Conservation (phyloP, 2,329 filamentous ascomycete species). For the Colletotrichum graminicola region DNA sequence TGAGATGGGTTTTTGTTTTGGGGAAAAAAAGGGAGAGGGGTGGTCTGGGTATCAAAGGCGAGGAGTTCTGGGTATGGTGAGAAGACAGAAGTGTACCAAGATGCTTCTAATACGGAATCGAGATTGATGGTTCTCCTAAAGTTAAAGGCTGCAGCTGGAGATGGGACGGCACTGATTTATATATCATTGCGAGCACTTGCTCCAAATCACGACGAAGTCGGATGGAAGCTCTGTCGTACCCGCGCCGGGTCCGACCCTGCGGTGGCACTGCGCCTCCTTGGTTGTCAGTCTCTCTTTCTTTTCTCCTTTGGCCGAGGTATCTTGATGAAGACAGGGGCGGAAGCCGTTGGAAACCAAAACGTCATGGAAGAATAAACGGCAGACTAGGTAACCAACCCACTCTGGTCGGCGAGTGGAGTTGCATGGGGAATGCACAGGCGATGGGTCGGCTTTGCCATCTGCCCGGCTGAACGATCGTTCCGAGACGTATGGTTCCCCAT, state of each 20-base stretch:
- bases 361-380: conserved; percentile 33
- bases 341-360: conserved; percentile 33
- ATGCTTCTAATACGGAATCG: neutral
- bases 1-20: neutral
- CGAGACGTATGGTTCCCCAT: conserved; percentile 26
- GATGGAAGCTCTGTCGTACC: conserved; percentile 15
- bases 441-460: conserved; percentile 19
- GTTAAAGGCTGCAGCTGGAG: neutral
- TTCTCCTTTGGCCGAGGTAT: neutral
- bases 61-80: neutral
- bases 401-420: neutral
- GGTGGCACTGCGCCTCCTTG: neutral
- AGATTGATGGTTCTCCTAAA: neutral
- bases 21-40: neutral
- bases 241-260: conserved; percentile 30
- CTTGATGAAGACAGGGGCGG: conserved; percentile 8
- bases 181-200: conserved; percentile 8
- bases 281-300: neutral
- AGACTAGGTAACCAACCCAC: conserved; percentile 28
- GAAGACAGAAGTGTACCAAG: neutral
- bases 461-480: neutral
- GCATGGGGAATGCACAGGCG: neutral
- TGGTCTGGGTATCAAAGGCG: conserved; percentile 12
- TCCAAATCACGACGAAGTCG: conserved; percentile 16
- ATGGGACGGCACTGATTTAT: conserved; percentile 14